These are phyloP conservation scores for Magnusiomyces ingens DNA, from an alignment of 1,139 yeast genomes.

Conservation along the genomic window DNA sequence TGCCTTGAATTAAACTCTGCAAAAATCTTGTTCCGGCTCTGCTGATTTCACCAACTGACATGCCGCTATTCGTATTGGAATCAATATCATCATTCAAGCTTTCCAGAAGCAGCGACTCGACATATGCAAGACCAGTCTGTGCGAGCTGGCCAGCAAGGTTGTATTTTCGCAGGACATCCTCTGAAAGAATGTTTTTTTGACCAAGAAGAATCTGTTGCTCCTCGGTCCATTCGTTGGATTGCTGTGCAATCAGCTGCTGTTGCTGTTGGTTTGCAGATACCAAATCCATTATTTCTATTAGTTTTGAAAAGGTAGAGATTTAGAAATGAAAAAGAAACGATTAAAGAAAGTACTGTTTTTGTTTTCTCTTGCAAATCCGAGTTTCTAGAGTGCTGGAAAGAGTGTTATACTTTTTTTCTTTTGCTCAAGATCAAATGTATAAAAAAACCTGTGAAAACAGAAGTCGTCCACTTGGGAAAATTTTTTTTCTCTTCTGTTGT, in stretches of 20 bases:
- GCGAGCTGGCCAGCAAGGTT: conserved; percentile 85
- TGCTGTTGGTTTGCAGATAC: not conserved
- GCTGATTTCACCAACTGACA: conserved; percentile 70
- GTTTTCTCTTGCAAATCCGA: too few relatives aligned
- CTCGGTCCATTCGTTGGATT: conserved; percentile 3
- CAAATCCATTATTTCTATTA: conserved; percentile 1
- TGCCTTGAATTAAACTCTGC: conserved; percentile 26
- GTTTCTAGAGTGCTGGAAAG: too few relatives aligned
- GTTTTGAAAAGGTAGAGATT: not conserved
- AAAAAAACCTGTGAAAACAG: too few relatives aligned
- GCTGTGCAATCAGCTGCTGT: not conserved
- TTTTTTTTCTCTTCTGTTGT: too few relatives aligned
- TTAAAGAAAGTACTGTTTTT: too few relatives aligned
- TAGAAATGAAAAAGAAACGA: too few relatives aligned
- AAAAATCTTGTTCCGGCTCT: conserved; percentile 72
- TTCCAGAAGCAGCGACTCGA: conserved; percentile 59
- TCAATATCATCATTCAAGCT: conserved; percentile 40
- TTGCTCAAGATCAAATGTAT: too few relatives aligned
- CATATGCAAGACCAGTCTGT: conserved; percentile 73
- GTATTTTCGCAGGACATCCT: conserved; percentile 66
- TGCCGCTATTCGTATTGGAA: conserved; percentile 30
- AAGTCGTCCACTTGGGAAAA: too few relatives aligned
- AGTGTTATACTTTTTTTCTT: too few relatives aligned
- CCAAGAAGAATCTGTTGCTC: conserved; percentile 61
- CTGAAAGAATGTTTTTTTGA: conserved; percentile 63